Percentiles rank a stretch among this genome's conserved stretches.
These are phyloP conservation scores for Candida albicans DNA, from an alignment of 1,139 yeast species.

Conservation along the genomic window DNA sequence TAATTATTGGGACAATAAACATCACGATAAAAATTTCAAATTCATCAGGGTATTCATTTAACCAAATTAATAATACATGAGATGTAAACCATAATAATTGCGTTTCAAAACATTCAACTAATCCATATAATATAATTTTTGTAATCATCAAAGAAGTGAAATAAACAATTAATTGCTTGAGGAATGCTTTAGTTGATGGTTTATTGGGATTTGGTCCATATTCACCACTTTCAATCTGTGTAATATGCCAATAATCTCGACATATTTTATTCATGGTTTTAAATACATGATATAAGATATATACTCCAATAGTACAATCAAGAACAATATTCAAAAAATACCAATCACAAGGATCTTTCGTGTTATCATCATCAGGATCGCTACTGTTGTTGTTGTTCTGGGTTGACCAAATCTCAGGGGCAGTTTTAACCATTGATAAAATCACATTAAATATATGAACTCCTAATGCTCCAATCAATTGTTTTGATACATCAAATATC, in stretches of 20 bases:
- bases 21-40: conserved; percentile 84
- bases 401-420: conserved; percentile 18
- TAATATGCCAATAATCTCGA: conserved; percentile 30
- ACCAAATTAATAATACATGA: conserved; percentile 63
- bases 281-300: conserved; percentile 63
- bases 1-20: conserved; percentile 72
- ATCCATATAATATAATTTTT: conserved; percentile 48
- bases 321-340: conserved; percentile 83
- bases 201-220: conserved; percentile 63
- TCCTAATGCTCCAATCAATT: conserved; percentile 81
- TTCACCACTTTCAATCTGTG: conserved; percentile 75
- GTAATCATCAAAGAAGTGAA: conserved; percentile 64
- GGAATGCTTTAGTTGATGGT: conserved; percentile 64
- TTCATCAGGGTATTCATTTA: conserved; percentile 71
- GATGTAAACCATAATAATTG: conserved; percentile 48
- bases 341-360: conserved; percentile 79
- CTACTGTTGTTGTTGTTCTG: conserved; percentile 17
- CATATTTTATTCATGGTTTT: conserved; percentile 46
- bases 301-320: conserved; percentile 96
- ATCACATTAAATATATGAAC: conserved; percentile 79
- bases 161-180: conserved; percentile 74
- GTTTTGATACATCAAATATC: conserved; percentile 89
- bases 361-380: conserved; percentile 16
- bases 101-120: conserved; percentile 41
- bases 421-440: conserved; percentile 58